Base-by-base conservation (phyloP, 371 early-diverging fungal genomes). In the Rhizopus delemar region DNA sequence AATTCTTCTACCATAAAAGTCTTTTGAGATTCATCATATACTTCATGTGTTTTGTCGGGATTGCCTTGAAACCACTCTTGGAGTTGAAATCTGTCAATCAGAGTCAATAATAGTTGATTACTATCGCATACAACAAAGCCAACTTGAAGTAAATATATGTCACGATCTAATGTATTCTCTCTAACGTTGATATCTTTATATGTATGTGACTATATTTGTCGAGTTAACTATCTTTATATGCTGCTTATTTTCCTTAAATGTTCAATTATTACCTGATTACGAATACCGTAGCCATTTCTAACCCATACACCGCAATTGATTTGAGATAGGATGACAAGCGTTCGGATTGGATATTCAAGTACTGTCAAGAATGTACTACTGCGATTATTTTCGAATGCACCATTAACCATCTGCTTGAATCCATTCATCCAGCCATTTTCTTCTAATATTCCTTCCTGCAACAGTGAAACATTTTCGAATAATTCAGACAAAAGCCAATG, bases 271-370 rank as follows among this genome's bases (percentile, higher is more conserved):
- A 78, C 76, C 66, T 83, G 85, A 32, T 82, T 85, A 36, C 87
- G 84, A 59, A 90, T 86, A 35, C 82, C 77, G 61, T 80, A 88
- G 8, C 98, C 98, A 68, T 98, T 98, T 53, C 98, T 79, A n/a
- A 98, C 95, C 98, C 98, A 98, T 46, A 96, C 77, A 33, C 90
- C 90, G 5, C 92, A 90, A 8, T 88, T 87, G 57, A 96, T 93
- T 73, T 98, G 98, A 11, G 93, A 87, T 63, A 94, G 80, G 29
- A 93, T 69, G 5, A 87, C 90, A 41, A 76, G 52, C 3, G 71
- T 67, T 62, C 94, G 82, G 15, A 96, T 73, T 0, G 94, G 92
- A 58, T 90, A 90, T 57, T 96, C 97, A 36, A 94, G 70, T 13
- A 71, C 62, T 11, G 63, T 55, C 57, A 79, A 56, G 34, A 75